Base-by-base conservation (phyloP, 2,329 filamentous ascomycete genomes). In the Epichloe hybrida region DNA sequence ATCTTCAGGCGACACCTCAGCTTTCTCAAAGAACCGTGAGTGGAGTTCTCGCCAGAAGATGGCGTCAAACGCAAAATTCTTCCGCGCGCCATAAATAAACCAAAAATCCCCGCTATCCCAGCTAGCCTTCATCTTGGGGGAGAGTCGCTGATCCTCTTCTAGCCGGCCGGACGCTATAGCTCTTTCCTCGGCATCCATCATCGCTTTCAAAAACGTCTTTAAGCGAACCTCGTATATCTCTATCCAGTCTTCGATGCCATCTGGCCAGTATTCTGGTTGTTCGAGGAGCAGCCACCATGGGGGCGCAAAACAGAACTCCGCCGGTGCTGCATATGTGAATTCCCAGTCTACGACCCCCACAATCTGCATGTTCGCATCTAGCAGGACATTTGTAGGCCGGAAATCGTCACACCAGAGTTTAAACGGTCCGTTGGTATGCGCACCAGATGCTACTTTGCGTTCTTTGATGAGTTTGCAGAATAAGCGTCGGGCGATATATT, bases 241-340 rank as follows among this genome's bases (percentile, higher is more conserved):
- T 6, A 51, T 57, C 64, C 67, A 72, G 8, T 54, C 49, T 0
- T 56, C 55, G 15, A 66, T 55, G 1, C 63, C 66, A 3, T 47
- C 50, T 1, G 46, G 15, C 66, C 68, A 70, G 13, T 54, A 53
- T 36, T 70, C 66, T 0, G 62, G 59, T 13, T 48, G 40, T 9
- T 63, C 51, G 2, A 69, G 52, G 1, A 70, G 59, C 2, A 71
- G 55, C 68, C 66, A 71, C 66, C 65, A 69, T 0, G 68, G 68
- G 66, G 63, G 21, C 46, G 65, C 62, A 45, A 61, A 58, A 8
- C 42, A 48, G 44, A 67, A 70, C 40, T 69, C 60, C 15, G 59
- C 50, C 0, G 67, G 66, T 0, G 58, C 67, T 1, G 53, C 59
- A 51, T 69, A 69, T 27, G 23, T 27, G 23, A 27, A 27, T 27